phyloP scores from a whole-genome alignment of 768 basidiomycete species.

The Suillus clintonianus region DNA sequence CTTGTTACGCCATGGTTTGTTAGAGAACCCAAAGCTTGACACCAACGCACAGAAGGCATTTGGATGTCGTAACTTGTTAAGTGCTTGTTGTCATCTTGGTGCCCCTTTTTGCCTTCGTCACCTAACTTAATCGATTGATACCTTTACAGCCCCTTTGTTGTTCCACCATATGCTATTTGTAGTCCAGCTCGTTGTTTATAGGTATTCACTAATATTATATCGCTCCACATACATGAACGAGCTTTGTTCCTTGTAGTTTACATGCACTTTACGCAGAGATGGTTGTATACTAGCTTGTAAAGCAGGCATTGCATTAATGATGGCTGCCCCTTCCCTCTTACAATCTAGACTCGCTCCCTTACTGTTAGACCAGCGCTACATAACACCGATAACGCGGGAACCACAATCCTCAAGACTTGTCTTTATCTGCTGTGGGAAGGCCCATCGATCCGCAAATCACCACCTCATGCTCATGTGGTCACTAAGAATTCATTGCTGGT shows the following conservation, averaged over 20 bases:
- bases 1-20: slow-evolving; percentile 57
- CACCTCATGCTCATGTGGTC: neutral
- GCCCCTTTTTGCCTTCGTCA: neutral
- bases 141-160: neutral
- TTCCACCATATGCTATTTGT: neutral
- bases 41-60: neutral
- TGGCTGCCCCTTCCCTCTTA: neutral
- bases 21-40: slow-evolving; percentile 42
- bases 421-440: neutral
- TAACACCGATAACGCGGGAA: neutral
- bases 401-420: neutral
- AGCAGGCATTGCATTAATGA: neutral
- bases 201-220: neutral
- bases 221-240: neutral
- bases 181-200: neutral
- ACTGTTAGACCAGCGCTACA: neutral
- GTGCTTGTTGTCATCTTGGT: neutral
- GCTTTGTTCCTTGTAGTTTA: neutral
- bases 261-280: neutral
- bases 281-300: neutral
- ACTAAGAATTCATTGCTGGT: neutral
- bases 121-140: neutral
- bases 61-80: neutral
- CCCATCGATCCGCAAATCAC: neutral
- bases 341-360: neutral